Conservation (phyloP, 208 protist genomes). For the Naegleria fowleri region DNA sequence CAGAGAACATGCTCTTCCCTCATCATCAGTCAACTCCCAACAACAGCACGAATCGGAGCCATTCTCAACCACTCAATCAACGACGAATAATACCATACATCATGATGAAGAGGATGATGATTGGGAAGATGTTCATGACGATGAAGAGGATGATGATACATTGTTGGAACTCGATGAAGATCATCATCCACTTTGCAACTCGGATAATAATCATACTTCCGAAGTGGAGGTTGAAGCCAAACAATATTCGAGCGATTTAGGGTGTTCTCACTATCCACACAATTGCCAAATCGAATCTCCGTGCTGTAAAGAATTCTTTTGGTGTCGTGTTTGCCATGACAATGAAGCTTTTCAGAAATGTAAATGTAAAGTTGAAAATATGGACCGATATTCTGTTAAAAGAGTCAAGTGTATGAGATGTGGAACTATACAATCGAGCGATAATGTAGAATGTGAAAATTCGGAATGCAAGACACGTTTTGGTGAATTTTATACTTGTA, state of each 20-base stretch:
- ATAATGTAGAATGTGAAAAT: neutral
- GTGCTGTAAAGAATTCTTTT: neutral
- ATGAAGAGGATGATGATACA: too few relatives aligned
- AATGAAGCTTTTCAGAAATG: neutral
- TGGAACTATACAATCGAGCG: neutral
- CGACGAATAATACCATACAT: too few relatives aligned
- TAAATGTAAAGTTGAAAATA: constrained; percentile 7
- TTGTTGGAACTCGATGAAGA: too few relatives aligned
- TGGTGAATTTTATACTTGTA: neutral
- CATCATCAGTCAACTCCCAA: too few relatives aligned
- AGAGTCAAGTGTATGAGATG: neutral
- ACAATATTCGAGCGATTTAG: neutral
- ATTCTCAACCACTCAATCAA: too few relatives aligned
- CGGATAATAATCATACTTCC: too few relatives aligned
- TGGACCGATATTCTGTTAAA: constrained; percentile 8
- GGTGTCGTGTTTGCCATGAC: constrained; percentile 3
- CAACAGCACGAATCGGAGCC: too few relatives aligned
- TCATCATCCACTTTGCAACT: too few relatives aligned
- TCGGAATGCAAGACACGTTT: neutral
- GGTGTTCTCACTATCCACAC: neutral
- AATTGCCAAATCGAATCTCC: neutral
- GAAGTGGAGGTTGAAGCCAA: neutral
- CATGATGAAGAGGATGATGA: too few relatives aligned
- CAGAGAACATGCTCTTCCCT: too few relatives aligned
- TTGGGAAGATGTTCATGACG: too few relatives aligned